Percentiles rank a stretch among this genome's conserved stretches.
Evolutionary conservation across 139 green algal genomes (phyloP).

Genomic region (Tetraselmis striata): DNA sequence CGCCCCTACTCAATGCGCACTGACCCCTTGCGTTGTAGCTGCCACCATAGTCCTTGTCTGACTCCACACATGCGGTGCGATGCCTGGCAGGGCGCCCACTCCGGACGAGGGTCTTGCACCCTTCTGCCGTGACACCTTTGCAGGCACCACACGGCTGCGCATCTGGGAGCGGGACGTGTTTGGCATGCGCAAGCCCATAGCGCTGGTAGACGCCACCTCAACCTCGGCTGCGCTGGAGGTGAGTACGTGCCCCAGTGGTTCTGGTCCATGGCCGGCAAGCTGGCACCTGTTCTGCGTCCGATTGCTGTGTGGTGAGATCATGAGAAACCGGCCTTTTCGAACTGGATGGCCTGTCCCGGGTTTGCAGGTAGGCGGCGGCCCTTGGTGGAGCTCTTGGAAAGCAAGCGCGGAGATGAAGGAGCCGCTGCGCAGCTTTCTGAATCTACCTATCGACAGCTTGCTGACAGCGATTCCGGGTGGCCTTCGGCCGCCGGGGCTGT

Average conservation of each 20-base stretch:
- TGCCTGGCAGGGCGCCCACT: constrained; percentile 61
- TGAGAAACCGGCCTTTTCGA: constrained; percentile 10
- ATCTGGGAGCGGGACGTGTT: constrained; percentile 53
- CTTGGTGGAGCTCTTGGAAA: constrained; percentile 79
- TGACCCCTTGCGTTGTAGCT: too few relatives aligned
- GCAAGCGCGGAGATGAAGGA: constrained; percentile 70
- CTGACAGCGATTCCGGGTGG: too few relatives aligned
- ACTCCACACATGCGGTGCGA: neutral
- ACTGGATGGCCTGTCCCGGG: too few relatives aligned
- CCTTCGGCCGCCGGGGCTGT: too few relatives aligned
- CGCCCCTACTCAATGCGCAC: too few relatives aligned
- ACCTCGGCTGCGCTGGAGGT: constrained; percentile 70
- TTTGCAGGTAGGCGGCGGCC: constrained; percentile 72
- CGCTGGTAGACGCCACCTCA: constrained; percentile 64
- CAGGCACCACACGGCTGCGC: constrained; percentile 25
- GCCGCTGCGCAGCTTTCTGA: constrained; percentile 62
- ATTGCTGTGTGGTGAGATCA: neutral
- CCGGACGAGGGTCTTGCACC: constrained; percentile 62
- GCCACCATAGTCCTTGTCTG: too few relatives aligned
- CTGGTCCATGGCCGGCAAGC: too few relatives aligned
- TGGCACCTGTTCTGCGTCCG: too few relatives aligned
- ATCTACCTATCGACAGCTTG: constrained; percentile 68
- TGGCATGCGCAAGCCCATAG: constrained; percentile 1
- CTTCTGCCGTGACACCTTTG: constrained; percentile 88
- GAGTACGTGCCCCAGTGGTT: too few relatives aligned